phyloP scores from a whole-genome alignment of 2,329 filamentous ascomycete genomes.

The Cryphonectria parasitica region DNA sequence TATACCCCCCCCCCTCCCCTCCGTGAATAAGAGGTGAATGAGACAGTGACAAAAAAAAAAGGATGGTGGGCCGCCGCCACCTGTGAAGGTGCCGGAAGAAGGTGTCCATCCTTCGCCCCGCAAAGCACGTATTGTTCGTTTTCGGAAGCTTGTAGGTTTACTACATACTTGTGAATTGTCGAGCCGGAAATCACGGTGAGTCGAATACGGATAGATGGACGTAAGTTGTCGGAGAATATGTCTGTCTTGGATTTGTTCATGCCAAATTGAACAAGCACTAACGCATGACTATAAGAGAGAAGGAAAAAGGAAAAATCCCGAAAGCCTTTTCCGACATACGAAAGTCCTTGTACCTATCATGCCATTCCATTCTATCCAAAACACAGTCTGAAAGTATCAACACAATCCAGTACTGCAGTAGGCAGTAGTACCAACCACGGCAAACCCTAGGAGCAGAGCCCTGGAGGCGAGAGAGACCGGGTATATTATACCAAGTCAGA shows the following conservation, averaged over 20 bases:
- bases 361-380: not conserved
- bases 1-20: too few relatives aligned
- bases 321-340: not conserved
- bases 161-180: not conserved
- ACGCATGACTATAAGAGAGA: not conserved
- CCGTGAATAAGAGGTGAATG: too few relatives aligned
- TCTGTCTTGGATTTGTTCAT: not conserved
- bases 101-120: too few relatives aligned
- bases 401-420: not conserved
- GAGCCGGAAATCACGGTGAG: not conserved
- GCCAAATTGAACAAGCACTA: not conserved
- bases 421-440: not conserved
- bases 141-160: not conserved
- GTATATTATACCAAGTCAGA: not conserved
- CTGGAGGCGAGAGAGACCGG: not conserved
- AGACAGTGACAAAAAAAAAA: too few relatives aligned
- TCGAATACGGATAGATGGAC: not conserved
- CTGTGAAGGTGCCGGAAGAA: not conserved
- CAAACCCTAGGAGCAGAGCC: not conserved
- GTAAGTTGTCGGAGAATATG: not conserved
- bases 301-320: not conserved
- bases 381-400: not conserved
- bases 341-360: not conserved
- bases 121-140: not conserved
- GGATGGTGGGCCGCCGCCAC: too few relatives aligned